Evolutionary conservation across 73 alveolate genomes (phyloP).

Genomic region (Durusdinium trenchii): DNA sequence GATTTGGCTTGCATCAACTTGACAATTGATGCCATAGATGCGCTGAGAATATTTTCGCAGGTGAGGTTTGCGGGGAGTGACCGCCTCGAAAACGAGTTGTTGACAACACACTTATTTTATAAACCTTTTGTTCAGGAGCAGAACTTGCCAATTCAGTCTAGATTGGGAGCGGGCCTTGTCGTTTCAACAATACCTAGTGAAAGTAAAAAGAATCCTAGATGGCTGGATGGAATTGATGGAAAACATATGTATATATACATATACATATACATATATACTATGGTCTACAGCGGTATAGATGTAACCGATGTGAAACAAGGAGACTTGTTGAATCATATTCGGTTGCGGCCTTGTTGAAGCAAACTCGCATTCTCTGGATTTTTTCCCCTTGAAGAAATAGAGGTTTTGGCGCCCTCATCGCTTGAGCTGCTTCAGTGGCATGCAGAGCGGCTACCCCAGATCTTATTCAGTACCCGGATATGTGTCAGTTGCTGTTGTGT

Average conservation of each 20-base stretch:
- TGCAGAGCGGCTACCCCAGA: constrained; percentile 2
- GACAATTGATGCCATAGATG: constrained; percentile 66
- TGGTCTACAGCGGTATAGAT: too few species aligned
- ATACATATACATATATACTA: too few species aligned
- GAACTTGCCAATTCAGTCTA: neutral
- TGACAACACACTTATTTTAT: neutral
- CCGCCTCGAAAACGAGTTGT: too few species aligned
- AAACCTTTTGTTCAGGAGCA: neutral
- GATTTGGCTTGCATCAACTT: constrained; percentile 70
- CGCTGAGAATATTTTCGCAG: constrained; percentile 66
- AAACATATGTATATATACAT: too few species aligned
- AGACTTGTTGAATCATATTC: neutral
- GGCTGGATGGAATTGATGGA: too few species aligned
- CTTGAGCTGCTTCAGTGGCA: constrained; percentile 53
- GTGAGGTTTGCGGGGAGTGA: neutral
- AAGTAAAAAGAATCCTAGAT: too few species aligned
- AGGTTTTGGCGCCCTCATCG: constrained; percentile 45
- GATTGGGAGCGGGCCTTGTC: too few species aligned
- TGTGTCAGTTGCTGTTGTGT: neutral
- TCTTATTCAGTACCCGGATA: neutral
- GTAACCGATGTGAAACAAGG: neutral
- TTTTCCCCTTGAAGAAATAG: neutral
- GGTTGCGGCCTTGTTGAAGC: neutral
- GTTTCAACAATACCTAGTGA: too few species aligned
- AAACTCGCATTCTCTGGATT: neutral